Evolutionary conservation across 129 eudicot species (phyloP).

Genomic region (Daucus carota): DH1_v3.0 NC_030385.2:4580001-4580500

Average conservation of each 20-base stretch:
- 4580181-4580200: slow-evolving; percentile 80
- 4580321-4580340: slow-evolving; percentile 81
- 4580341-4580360: slow-evolving; percentile 95
- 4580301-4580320: slow-evolving; percentile 56
- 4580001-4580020: slow-evolving; percentile 79
- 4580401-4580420: neutral
- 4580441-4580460: neutral
- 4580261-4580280: slow-evolving; percentile 72
- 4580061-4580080: slow-evolving; percentile 63
- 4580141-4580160: slow-evolving; percentile 90
- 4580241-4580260: slow-evolving; percentile 94
- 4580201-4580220: slow-evolving; percentile 85
- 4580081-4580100: slow-evolving; percentile 54
- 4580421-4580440: neutral
- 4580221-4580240: slow-evolving; percentile 55
- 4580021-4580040: slow-evolving; percentile 29
- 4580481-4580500: neutral
- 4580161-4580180: slow-evolving; percentile 65
- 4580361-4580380: slow-evolving; percentile 26
- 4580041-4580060: slow-evolving; percentile 44
- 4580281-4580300: slow-evolving; percentile 45
- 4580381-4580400: slow-evolving; percentile 3
- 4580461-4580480: neutral
- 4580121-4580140: slow-evolving; percentile 82
- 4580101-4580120: slow-evolving; percentile 73